Conservation (phyloP, 768 basidiomycete genomes). For the Amanita phalloides region DNA sequence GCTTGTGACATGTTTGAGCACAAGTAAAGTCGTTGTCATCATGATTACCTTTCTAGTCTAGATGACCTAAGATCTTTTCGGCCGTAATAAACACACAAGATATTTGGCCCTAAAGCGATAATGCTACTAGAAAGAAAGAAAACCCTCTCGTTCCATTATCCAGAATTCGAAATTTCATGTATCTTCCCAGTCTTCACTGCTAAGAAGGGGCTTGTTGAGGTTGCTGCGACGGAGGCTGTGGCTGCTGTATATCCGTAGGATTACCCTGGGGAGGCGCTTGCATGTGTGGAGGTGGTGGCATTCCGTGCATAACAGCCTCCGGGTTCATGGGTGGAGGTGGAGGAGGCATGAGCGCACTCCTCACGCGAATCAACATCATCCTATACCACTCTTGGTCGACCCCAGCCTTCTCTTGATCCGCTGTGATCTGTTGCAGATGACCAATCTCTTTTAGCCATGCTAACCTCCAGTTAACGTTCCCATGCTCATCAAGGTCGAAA, state of each 20-base stretch:
- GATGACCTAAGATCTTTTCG: neutral
- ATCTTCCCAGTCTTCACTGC: neutral
- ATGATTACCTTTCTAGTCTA: neutral
- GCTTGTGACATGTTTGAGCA: neutral
- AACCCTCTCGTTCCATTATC: neutral
- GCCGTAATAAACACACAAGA: neutral
- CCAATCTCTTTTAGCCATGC: constrained; percentile 77
- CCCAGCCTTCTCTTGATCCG: constrained; percentile 73
- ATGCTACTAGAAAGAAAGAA: neutral
- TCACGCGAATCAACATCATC: constrained; percentile 76
- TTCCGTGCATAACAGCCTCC: constrained; percentile 35
- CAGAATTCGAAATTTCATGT: neutral
- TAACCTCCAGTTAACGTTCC: constrained; percentile 69
- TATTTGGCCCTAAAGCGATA: neutral
- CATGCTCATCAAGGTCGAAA: constrained; percentile 66
- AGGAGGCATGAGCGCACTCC: constrained; percentile 53
- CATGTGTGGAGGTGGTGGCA: constrained; percentile 26
- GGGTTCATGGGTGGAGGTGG: constrained; percentile 36
- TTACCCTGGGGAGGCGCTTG: constrained; percentile 27
- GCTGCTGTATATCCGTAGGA: constrained; percentile 28
- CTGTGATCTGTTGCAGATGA: constrained; percentile 64
- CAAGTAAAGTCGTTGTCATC: neutral
- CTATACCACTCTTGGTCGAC: constrained; percentile 79
- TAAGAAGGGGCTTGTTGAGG: constrained; percentile 12
- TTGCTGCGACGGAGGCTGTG: constrained; percentile 18